Percentiles rank a stretch among this genome's conserved stretches.
Evolutionary conservation across 2,329 filamentous ascomycete species (phyloP).

Genomic region (Diaporthe eres): DNA sequence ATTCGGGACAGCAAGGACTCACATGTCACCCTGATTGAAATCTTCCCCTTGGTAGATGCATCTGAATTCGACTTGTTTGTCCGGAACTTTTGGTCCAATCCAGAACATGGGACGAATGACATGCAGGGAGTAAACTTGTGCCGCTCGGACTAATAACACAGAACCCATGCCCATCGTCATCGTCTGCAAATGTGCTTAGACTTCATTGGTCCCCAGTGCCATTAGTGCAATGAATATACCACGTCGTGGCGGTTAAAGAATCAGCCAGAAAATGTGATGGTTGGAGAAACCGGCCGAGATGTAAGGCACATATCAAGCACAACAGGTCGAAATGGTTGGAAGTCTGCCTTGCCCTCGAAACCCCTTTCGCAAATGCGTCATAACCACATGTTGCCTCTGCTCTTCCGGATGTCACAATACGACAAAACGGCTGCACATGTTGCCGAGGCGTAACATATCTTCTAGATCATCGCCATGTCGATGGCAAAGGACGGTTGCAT

Average conservation of each 20-base stretch:
- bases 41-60: not conserved
- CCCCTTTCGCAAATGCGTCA: not conserved
- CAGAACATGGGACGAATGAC: not conserved
- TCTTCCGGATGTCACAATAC: not conserved
- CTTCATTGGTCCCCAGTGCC: not conserved
- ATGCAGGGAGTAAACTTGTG: not conserved
- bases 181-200: not conserved
- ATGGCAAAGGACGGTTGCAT: not conserved
- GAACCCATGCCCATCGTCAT: not conserved
- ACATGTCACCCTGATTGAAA: not conserved
- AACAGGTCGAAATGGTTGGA: not conserved
- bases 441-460: not conserved
- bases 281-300: not conserved
- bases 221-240: not conserved
- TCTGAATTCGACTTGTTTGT: conserved; percentile 2
- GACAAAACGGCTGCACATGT: not conserved
- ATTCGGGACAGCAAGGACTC: not conserved
- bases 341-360: not conserved
- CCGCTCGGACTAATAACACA: conserved; percentile 3
- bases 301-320: not conserved
- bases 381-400: not conserved
- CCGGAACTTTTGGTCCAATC: not conserved
- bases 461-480: not conserved
- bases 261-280: not conserved
- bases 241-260: not conserved